These are phyloP conservation scores for Stromatinia cepivora DNA, from an alignment of 2,329 filamentous ascomycete genomes.

Conservation along the genomic window DNA sequence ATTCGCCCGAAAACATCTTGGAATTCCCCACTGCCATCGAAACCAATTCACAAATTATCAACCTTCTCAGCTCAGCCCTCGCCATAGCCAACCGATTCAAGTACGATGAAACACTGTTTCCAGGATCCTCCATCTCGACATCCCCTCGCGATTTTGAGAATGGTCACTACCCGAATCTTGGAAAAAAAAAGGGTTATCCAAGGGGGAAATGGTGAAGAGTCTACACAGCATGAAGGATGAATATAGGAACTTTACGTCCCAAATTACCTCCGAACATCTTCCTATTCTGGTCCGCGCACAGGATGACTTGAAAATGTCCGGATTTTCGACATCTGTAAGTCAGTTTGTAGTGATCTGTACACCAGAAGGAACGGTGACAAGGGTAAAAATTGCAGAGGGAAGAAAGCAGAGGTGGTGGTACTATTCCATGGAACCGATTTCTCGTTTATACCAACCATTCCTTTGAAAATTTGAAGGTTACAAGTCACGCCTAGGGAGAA, in stretches of 20 bases:
- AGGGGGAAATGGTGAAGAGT: not conserved
- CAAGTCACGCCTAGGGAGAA: not conserved
- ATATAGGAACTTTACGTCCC: not conserved
- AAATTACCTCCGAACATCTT: not conserved
- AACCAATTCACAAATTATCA: not conserved
- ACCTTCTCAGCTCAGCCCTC: not conserved
- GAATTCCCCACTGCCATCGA: not conserved
- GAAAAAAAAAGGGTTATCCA: not conserved
- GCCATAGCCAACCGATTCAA: too few species aligned
- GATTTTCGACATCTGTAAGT: not conserved
- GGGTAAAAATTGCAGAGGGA: too few species aligned
- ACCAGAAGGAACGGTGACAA: not conserved
- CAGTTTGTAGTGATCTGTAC: not conserved
- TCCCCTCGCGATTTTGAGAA: not conserved
- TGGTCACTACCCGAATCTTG: not conserved
- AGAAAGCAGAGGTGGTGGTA: not conserved
- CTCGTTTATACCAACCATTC: not conserved
- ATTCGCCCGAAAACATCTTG: not conserved
- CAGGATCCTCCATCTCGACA: too few species aligned
- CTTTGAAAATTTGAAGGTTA: not conserved
- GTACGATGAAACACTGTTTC: accelerated
- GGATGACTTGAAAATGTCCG: not conserved
- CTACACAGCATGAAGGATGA: not conserved
- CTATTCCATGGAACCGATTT: not conserved
- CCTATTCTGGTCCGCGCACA: not conserved